Percentiles rank a stretch among this genome's conserved stretches.
Evolutionary conservation across 2,329 filamentous ascomycete species (phyloP).

Genomic region (Alternaria metachromatica): DNA sequence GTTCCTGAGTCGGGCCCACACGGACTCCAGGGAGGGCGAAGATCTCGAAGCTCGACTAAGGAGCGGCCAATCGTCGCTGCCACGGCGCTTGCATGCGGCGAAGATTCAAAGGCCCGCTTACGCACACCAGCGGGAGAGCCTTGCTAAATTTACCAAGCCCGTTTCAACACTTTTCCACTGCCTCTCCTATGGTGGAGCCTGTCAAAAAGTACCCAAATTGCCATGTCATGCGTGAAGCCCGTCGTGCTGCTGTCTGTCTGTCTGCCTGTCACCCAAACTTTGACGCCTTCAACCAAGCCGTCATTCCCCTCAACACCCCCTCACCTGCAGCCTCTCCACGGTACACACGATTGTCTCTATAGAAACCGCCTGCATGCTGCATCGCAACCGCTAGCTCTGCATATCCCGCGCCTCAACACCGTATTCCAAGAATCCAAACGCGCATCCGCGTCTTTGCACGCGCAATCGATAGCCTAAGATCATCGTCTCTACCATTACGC

Average conservation of each 20-base stretch:
- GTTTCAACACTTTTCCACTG: conserved; percentile 26
- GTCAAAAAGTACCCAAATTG: conserved; percentile 8
- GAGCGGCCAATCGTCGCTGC: conserved; percentile 22
- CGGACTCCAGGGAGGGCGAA: conserved; percentile 17
- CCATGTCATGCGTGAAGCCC: conserved; percentile 3
- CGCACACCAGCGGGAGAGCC: conserved; percentile 23
- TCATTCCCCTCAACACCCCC: background rate
- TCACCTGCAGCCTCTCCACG: conserved; percentile 1
- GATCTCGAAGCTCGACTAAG: conserved; percentile 25
- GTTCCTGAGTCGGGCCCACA: conserved; percentile 18
- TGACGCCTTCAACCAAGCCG: background rate
- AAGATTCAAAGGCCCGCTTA: conserved; percentile 27
- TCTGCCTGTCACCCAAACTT: background rate
- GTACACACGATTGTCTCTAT: background rate
- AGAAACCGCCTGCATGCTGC: conserved; percentile 9
- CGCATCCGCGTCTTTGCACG: conserved; percentile 3
- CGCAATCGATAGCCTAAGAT: conserved; percentile 6
- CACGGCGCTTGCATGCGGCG: conserved; percentile 32
- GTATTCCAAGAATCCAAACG: background rate
- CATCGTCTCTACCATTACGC: conserved; percentile 25
- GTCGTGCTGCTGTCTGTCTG: background rate
- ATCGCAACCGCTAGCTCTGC: conserved; percentile 4
- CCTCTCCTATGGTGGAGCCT: conserved; percentile 19
- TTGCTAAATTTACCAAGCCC: conserved; percentile 32
- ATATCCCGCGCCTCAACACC: conserved; percentile 1